Base-by-base conservation (phyloP, 2,329 filamentous ascomycete genomes). In the Ophiosphaerella korrae region DNA sequence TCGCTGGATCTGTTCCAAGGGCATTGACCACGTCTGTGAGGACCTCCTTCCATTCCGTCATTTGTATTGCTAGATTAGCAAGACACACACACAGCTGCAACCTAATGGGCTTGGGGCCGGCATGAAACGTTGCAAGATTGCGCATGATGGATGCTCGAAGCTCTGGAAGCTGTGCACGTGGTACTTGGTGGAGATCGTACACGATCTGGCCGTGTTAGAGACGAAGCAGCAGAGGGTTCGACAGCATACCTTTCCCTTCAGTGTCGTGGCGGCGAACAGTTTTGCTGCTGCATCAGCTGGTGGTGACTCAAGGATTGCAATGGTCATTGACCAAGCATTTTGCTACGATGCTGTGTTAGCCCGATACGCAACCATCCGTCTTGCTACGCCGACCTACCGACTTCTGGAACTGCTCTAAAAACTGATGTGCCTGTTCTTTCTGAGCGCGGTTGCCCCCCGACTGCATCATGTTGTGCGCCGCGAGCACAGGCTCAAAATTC, bases 381-480 rank as follows among this genome's bases (percentile, higher is more conserved):
- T 9, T n/a, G 36, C 32, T 45, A 23, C 31, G 45, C 45, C 45
- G 53, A 84, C 88, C 63, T 76, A 96, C 93, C 75, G 94, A 97
- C 85, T 99, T 99, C 83, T 99, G 94, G 77, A 97, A 99, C 65
- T 86, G 87, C 77, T 96, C 90, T 53, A 99, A 82, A 73, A 88
- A 99, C 72, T 93, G 87, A 72, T 97, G 92, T 53, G 91, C 92
- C 75, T 92, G 88, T 73, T 88, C 88, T 80, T 97, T 97, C 71
- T 89, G 85, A 60, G 88, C 83, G 68, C 88, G 84, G 70, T 93
- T 86, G 62, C 86, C 88, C 76, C 88, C 89, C 72, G 92, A 83
- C 70, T 85, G 88, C 92, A 99, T 96, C 58, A 92, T 94, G 71
- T 87, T 84, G 77, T 97, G 87, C 57, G 93, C 94, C 63, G 88